A percentile compares a stretch with the other conserved stretches of the same genome.
Evolutionary conservation across 352 stramenopile genomes (phyloP).

Genomic region (Sclerospora graminicola): DNA sequence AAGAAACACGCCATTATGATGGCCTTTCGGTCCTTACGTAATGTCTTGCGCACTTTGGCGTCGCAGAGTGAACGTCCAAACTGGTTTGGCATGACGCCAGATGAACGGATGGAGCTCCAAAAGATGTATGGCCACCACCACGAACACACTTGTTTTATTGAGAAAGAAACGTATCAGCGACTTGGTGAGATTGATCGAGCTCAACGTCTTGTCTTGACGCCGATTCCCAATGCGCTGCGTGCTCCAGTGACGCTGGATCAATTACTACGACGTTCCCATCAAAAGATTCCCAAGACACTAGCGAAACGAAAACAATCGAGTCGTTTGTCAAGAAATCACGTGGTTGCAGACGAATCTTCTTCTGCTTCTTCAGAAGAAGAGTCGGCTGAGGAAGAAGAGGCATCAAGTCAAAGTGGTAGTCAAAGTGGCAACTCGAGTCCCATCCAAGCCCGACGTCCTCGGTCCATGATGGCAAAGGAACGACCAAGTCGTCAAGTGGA

Average conservation of each 20-base stretch:
- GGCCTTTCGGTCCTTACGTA: constrained; percentile 21
- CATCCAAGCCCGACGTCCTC: constrained; percentile 1
- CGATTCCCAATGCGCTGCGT: constrained; percentile 7
- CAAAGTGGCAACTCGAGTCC: constrained; percentile 11
- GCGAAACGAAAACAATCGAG: constrained; percentile 6
- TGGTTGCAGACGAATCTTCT: constrained; percentile 13
- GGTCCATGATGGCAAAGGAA: constrained; percentile 2
- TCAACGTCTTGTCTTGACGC: constrained; percentile 13
- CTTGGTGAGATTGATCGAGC: constrained; percentile 22
- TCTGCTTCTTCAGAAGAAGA: constrained; percentile 7
- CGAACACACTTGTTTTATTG: constrained; percentile 22
- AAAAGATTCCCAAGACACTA: constrained; percentile 10
- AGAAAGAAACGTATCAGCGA: constrained; percentile 20
- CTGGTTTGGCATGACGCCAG: constrained; percentile 29
- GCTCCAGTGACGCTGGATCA: constrained; percentile 11
- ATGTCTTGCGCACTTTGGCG: constrained; percentile 19
- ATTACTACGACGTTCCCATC: constrained; percentile 11
- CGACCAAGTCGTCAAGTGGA: constrained; percentile 5
- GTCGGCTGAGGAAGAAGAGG: constrained; percentile 3
- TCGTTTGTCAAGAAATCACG: constrained; percentile 6
- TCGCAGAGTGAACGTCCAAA: constrained; percentile 22
- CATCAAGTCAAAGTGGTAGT: constrained; percentile 6
- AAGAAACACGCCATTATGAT: constrained; percentile 27
- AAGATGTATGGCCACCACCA: constrained; percentile 24
- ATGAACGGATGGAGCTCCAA: constrained; percentile 24